phyloP scores from a whole-genome alignment of 352 stramenopile genomes.

The Phytophthora uliginosa region DNA sequence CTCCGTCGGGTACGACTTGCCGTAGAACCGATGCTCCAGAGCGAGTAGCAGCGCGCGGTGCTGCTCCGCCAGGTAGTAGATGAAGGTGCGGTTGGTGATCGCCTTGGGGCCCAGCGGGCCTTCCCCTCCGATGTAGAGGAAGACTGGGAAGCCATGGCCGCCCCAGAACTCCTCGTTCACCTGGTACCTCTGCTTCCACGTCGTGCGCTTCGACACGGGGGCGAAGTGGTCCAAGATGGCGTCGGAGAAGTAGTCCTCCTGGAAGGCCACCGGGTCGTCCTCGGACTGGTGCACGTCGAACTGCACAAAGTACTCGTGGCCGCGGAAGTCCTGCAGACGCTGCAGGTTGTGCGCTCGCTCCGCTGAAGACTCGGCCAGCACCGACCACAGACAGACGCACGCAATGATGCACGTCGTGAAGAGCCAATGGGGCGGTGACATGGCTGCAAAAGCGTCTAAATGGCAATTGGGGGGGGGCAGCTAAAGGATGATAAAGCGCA shows the following conservation, averaged over 20 bases:
- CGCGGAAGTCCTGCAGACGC: slow-evolving; percentile 71
- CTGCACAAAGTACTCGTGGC: slow-evolving; percentile 74
- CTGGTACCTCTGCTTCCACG: slow-evolving; percentile 92
- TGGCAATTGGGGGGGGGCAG: neutral
- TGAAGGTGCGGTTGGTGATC: slow-evolving; percentile 82
- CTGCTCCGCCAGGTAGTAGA: slow-evolving; percentile 81
- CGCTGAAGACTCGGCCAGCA: slow-evolving; percentile 12
- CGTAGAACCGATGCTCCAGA: slow-evolving; percentile 97
- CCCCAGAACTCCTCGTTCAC: slow-evolving; percentile 92
- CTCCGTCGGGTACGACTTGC: slow-evolving; percentile 90
- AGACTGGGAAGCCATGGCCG: slow-evolving; percentile 80
- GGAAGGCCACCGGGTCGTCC: slow-evolving; percentile 31
- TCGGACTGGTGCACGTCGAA: slow-evolving; percentile 47
- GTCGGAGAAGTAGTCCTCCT: slow-evolving; percentile 68
- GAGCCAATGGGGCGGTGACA: slow-evolving; percentile 15
- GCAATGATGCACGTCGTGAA: slow-evolving; percentile 8
- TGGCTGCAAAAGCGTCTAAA: neutral
- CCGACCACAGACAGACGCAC: slow-evolving; percentile 3
- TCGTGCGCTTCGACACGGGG: slow-evolving; percentile 63
- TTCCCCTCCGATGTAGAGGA: slow-evolving; percentile 91
- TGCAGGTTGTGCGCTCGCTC: slow-evolving; percentile 51
- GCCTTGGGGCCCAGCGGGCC: slow-evolving; percentile 65
- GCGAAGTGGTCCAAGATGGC: slow-evolving; percentile 82
- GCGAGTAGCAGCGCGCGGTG: slow-evolving; percentile 87
- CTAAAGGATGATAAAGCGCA: neutral